phyloP scores from a whole-genome alignment of 805 yeast genomes.

The Yarrowia sp. region DNA sequence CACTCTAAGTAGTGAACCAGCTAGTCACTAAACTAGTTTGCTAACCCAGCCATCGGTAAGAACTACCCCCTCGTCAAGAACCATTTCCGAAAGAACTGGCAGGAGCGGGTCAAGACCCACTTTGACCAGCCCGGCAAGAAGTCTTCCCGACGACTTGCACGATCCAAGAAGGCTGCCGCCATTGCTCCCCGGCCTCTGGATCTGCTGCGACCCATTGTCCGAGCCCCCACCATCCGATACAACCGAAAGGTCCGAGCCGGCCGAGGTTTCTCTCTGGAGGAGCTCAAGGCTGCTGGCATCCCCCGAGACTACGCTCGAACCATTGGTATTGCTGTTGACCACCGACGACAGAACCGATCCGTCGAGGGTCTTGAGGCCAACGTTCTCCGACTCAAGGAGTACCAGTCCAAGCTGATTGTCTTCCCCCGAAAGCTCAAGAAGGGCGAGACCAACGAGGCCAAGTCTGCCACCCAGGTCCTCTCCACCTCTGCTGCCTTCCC shows the following conservation, averaged over 20 bases:
- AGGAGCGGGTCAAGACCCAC: constrained; percentile 99
- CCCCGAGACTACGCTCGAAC: constrained; percentile 95
- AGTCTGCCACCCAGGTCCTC: constrained; percentile 65
- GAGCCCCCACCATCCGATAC: constrained; percentile 98
- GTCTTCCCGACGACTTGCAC: constrained; percentile 92
- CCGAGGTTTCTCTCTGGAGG: constrained; percentile 98
- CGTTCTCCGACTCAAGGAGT: constrained; percentile 95
- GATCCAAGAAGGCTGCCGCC: constrained; percentile 90
- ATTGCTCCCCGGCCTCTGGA: constrained; percentile 98
- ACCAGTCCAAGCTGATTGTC: constrained; percentile 91
- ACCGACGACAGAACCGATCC: constrained; percentile 98
- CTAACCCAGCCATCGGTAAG: constrained; percentile 89
- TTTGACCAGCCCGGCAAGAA: constrained; percentile 99
- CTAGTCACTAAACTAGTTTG: too few relatives aligned
- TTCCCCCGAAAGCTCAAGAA: constrained; percentile 79
- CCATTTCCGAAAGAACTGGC: constrained; percentile 99
- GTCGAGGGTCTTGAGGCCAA: constrained; percentile 91
- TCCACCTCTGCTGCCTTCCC: constrained; percentile 81
- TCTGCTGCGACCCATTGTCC: constrained; percentile 92
- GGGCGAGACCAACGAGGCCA: constrained; percentile 52
- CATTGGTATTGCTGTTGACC: constrained; percentile 97
- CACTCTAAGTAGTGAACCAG: too few relatives aligned
- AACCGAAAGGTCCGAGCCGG: constrained; percentile 99
- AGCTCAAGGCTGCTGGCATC: constrained; percentile 96
- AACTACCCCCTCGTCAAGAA: constrained; percentile 98